Evolutionary conservation across 2,329 filamentous ascomycete species (phyloP).

Genomic region (Plenodomus biglobosus): DNA sequence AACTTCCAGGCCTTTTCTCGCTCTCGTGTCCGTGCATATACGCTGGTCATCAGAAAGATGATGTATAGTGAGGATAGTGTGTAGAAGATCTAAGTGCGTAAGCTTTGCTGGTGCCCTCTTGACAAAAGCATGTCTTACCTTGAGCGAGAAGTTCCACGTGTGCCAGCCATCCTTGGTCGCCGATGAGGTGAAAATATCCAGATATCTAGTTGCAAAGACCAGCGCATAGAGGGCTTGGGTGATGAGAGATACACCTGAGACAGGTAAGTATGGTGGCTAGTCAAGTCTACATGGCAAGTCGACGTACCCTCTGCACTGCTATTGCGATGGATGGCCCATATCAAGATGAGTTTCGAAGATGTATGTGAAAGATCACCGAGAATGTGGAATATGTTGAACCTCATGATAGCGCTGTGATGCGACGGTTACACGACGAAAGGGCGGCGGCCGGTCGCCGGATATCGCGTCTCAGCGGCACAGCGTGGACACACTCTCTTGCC

Average conservation of each 20-base stretch:
- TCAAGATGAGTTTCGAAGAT: constrained; percentile 83
- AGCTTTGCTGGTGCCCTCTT: not conserved
- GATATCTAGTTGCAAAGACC: constrained; percentile 85
- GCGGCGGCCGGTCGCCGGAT: constrained; percentile 19
- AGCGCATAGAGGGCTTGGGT: constrained; percentile 84
- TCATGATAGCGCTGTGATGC: constrained; percentile 23
- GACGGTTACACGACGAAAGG: constrained; percentile 31
- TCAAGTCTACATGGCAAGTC: not conserved
- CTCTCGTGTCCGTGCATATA: constrained; percentile 85
- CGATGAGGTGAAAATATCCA: constrained; percentile 69
- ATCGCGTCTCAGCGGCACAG: constrained; percentile 1
- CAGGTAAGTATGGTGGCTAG: constrained; percentile 4
- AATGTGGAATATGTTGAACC: constrained; percentile 66
- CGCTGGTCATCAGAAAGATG: constrained; percentile 80
- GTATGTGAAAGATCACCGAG: constrained; percentile 83
- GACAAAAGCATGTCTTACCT: constrained; percentile 43
- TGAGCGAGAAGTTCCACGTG: constrained; percentile 70
- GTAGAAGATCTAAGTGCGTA: constrained; percentile 66
- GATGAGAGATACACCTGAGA: constrained; percentile 79
- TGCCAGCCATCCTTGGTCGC: constrained; percentile 35
- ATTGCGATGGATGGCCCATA: constrained; percentile 87
- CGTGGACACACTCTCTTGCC: not conserved
- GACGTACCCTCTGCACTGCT: constrained; percentile 74
- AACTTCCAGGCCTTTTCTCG: constrained; percentile 93
- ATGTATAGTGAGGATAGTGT: constrained; percentile 82